Base-by-base conservation (phyloP, 129 eudicot species). In the Artemisia annua region DNA sequence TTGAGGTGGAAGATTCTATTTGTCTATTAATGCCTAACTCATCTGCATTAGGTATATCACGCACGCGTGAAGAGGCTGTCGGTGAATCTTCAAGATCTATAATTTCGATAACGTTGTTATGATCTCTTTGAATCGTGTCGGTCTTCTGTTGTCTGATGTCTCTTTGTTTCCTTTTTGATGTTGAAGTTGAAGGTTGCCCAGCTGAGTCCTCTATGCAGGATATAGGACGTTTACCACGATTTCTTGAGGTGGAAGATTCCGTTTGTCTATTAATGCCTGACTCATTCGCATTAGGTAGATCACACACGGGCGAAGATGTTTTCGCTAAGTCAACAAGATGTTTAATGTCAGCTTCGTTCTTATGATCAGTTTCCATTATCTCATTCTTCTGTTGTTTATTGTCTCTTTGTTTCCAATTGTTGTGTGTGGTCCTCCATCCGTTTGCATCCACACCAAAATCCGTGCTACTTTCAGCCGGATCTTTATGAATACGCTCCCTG, bases 361-460 rank as follows among this genome's bases (percentile, higher is more conserved):
- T 74, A 32, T 49, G 78, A 59, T 78, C 74, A 43, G 66, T 80
- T 72, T 75, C 67, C 18, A 48, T 58, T 26, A 16, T 24, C 20
- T 46, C 53, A n/a, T 52, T 70, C 48, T 58, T 67, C 17, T 50
- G 69, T 10, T 73, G 69, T 53, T 63, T 69, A 71, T 48, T 58
- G 43, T 72, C 78, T 16, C 52, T 67, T 68, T 75, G 69, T 50
- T 76, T 69, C 59, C 80, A 77, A 32, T 75, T 80, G 49, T 75
- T 83, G 54, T 48, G 91, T 8, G 87, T 76, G 75, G 73, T 85
- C 83, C 83, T 83, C 88, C 91, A 88, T 79, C 80, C 71, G 76
- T 20, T 75, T 74, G 65, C 48, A 70, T 19, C 83, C 50, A 68
- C 71, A 26, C 3, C 64, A 51, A 28, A 14, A 69, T 58, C 71